These are phyloP conservation scores for Theobroma grandiflorum DNA, from an alignment of 441 rosid species.

Conservation along the genomic window DNA sequence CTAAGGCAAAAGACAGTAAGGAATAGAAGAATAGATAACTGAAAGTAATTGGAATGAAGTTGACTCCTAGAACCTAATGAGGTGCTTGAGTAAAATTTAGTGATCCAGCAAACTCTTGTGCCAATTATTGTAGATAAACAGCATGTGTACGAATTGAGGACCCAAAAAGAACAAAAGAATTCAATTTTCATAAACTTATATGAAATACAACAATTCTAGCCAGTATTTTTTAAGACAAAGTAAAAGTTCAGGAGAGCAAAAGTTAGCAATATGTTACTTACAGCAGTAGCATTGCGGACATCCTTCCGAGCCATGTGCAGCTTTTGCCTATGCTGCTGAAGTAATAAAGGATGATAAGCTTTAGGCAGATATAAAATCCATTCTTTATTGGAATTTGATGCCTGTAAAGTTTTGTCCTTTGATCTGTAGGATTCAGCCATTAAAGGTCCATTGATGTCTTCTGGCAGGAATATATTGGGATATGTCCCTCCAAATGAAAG, in stretches of 20 bases:
- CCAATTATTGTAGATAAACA: conserved; percentile 17
- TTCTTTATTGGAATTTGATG: conserved; percentile 47
- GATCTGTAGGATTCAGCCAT: conserved; percentile 39
- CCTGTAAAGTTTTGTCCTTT: conserved; percentile 41
- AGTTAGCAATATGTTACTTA: conserved; percentile 45
- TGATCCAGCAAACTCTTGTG: conserved; percentile 11
- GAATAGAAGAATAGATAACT: conserved; percentile 23
- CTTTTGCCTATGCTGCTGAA: conserved; percentile 79
- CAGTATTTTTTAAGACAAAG: background rate
- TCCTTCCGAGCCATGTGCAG: conserved; percentile 59
- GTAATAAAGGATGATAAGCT: conserved; percentile 88
- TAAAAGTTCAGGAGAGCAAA: conserved; percentile 9
- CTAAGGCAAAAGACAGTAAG: conserved; percentile 31
- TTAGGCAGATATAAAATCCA: conserved; percentile 84
- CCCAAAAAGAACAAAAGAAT: background rate
- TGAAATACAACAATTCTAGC: background rate
- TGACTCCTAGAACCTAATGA: background rate
- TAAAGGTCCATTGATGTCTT: conserved; percentile 44
- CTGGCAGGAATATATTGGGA: conserved; percentile 70
- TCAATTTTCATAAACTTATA: background rate
- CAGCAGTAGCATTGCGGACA: conserved; percentile 54
- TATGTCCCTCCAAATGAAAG: conserved; percentile 78
- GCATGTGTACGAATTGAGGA: background rate
- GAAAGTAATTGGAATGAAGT: conserved; percentile 23
- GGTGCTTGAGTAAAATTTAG: conserved; percentile 11